Evolutionary conservation across 306 rosid genomes (phyloP), one percentile per base, ranked within the genome.

Genomic region (cucumber (Cucumis sativus)): DNA sequence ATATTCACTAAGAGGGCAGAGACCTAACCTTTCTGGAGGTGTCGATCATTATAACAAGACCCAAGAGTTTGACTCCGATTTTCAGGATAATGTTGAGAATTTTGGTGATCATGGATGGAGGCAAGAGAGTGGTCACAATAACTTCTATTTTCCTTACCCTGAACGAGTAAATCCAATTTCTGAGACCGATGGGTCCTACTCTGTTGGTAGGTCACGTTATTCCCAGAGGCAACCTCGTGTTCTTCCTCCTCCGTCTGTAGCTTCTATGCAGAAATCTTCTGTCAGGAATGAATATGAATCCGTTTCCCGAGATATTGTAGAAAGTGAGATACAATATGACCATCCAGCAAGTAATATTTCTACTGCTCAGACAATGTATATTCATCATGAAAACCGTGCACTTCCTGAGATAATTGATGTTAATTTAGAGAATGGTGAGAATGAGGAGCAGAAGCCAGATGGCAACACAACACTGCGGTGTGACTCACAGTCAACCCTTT

Each of bases 401-500:
- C 94, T 84, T 62, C 79, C 84, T 62, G 93, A 81, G 84, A 86
- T 82, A 69, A 85, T 81, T 49, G 86, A 83, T 78, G 75, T 83
- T 49, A 82, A 78, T 75, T 87, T 60, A 67, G 94, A 89, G 77
- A 79, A 77, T 82, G 55, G 77, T 63, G 91, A 81, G 81, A 85
- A 80, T 61, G 88, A 79, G 81, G 84, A 86, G 77, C 89, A 74
- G 73, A 80, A 79, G 69, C 78, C 84, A 35, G 91, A 89, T 72
- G 59, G 85, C 61, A 80, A 79, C 66, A 33, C 81, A 65, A 72
- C 90, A 21, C 87, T 55, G 12, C 86, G 96, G 81, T 95, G 97
- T 77, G 98, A 87, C 85, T 95, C 97, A 57, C 98, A 95, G 79
- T 95, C 98, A 21, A 92, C 98, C 63, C 97, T 95, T 58, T 95